phyloP scores from a whole-genome alignment of 768 basidiomycete genomes.

The Roridomyces roridus region DNA sequence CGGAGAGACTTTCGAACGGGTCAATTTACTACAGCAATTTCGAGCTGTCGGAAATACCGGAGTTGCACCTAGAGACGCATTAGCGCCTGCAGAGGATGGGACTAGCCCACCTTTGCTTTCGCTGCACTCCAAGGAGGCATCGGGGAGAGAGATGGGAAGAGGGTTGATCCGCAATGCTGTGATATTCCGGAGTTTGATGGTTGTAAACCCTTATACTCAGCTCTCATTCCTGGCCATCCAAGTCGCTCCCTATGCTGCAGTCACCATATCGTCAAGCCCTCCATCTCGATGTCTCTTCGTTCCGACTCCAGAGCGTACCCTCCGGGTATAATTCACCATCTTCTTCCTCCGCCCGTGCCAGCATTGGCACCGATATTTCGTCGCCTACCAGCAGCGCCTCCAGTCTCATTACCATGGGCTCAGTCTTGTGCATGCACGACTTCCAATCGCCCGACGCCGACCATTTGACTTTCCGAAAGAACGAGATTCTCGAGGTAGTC shows the following conservation, averaged over 20 bases:
- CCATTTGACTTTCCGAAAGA: slow-evolving; percentile 66
- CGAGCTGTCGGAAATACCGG: slow-evolving; percentile 33
- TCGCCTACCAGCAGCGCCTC: slow-evolving; percentile 37
- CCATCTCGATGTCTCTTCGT: slow-evolving; percentile 45
- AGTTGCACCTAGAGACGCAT: slow-evolving; percentile 44
- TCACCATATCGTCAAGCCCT: slow-evolving; percentile 45
- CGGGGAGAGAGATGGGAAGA: neutral
- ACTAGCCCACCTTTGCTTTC: slow-evolving; percentile 58
- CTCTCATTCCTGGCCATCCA: neutral
- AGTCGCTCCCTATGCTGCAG: slow-evolving; percentile 36
- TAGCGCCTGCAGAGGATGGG: no score
- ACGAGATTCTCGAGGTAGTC: slow-evolving; percentile 72
- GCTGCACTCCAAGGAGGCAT: slow-evolving; percentile 67
- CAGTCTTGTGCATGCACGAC: slow-evolving; percentile 71
- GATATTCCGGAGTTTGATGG: neutral
- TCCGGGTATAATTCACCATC: slow-evolving; percentile 41
- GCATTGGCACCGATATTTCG: slow-evolving; percentile 34
- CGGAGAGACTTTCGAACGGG: slow-evolving; percentile 65
- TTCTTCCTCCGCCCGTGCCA: slow-evolving; percentile 39
- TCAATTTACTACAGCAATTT: neutral
- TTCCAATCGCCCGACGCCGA: slow-evolving; percentile 66
- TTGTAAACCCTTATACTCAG: neutral
- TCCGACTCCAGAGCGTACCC: slow-evolving; percentile 37
- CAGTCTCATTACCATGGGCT: slow-evolving; percentile 46
- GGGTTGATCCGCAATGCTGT: no score